Evolutionary conservation across 208 protist genomes (phyloP), one percentile per base, ranked within the genome.

Genomic region (Trypanosoma brucei): DNA sequence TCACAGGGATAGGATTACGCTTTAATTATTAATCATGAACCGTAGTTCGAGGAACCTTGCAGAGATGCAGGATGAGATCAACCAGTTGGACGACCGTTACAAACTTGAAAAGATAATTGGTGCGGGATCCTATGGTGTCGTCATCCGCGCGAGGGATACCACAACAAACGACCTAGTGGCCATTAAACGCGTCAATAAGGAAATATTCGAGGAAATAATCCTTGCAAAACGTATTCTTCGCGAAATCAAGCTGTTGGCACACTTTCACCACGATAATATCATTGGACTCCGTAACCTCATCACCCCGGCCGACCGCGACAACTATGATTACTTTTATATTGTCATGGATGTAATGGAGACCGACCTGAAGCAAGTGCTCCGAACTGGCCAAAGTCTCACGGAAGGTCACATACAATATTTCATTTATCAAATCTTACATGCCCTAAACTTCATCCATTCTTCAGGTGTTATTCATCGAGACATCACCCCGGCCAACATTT

Each of bases 341-440:
- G 92, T 98, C 22, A 97, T 96, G 79, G 94, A 98, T 48, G 91
- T 98, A 14, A 98, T 98, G 97, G 95, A 98, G 31, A 98, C 94
- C 0, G 97, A 98, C 68, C 76, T 98, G 39, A 94, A 97, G 78
- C 78, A 93, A 68, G 95, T 98, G 55, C 87, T 98, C 49, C 79
- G 84, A 48, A 95, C 81, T 37, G 73, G 85, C 3, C 95, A 98
- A 74, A 72, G 75, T 54, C 69, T 98, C 42, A 94, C 86, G 3
- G 90, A 98, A 66, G 86, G 88, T 35, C 96, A 98, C 79, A 84
- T 91, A 38, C 84, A 97, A 70, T 98, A 97, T 72, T 98, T 98
- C 68, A 87, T 98, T 33, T 98, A 98, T 70, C 96, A 98, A 70
- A 81, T 95, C 0, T 78, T 98, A 7, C 84, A 95, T 38, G 96